Evolutionary conservation across 805 yeast genomes (phyloP).

Genomic region (Wickerhamiella brachini): DNA sequence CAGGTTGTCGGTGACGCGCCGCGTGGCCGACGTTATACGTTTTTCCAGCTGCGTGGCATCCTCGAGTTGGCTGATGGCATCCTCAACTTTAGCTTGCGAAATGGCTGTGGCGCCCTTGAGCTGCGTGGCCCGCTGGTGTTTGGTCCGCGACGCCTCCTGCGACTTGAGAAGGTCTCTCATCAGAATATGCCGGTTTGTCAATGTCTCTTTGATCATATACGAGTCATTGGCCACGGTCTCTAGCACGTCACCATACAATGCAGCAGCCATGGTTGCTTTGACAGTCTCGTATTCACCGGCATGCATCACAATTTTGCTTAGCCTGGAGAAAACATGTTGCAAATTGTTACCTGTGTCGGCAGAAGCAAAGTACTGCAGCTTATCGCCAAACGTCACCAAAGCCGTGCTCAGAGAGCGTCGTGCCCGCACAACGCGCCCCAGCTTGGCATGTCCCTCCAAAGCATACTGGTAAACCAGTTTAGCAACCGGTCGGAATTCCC

Average conservation of each 20-base stretch:
- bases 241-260: constrained; percentile 64
- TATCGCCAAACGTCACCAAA: constrained; percentile 37
- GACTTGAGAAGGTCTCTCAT: constrained; percentile 82
- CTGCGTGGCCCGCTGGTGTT: constrained; percentile 54
- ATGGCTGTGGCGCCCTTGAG: constrained; percentile 60
- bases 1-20: constrained; percentile 78
- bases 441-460: constrained; percentile 36
- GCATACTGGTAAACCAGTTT: constrained; percentile 55
- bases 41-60: constrained; percentile 66
- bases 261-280: constrained; percentile 57
- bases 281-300: constrained; percentile 67
- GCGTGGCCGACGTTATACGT: constrained; percentile 59
- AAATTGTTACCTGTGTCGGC: neutral
- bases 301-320: constrained; percentile 52
- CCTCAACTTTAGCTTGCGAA: constrained; percentile 82
- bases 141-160: constrained; percentile 55
- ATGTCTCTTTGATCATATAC: constrained; percentile 77
- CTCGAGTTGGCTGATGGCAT: constrained; percentile 68
- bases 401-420: constrained; percentile 39
- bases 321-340: constrained; percentile 49
- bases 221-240: constrained; percentile 56
- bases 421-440: constrained; percentile 40
- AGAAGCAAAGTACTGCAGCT: neutral
- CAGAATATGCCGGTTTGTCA: constrained; percentile 80
- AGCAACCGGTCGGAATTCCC: constrained; percentile 74